These are phyloP conservation scores for peach (Prunus persica) DNA, from an alignment of 306 rosid species.

Conservation along the genomic window Prunus_persica_NCBIv2 NC_034011.1:23989501-23990000, in stretches of 20 bases:
- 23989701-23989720: not conserved
- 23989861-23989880: constrained; percentile 93
- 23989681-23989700: not conserved
- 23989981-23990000: constrained; percentile 89
- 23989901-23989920: constrained; percentile 81
- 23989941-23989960: constrained; percentile 83
- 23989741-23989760: not conserved
- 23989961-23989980: constrained; percentile 73
- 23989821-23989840: constrained; percentile 86
- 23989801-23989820: constrained; percentile 90
- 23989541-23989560: no score
- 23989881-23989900: constrained; percentile 72
- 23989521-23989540: no score
- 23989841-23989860: constrained; percentile 97
- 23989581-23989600: not conserved
- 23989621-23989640: not conserved
- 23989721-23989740: not conserved
- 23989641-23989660: not conserved
- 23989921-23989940: constrained; percentile 75
- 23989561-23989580: not conserved
- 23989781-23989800: constrained; percentile 47
- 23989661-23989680: not conserved
- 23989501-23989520: not conserved
- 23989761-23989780: not conserved
- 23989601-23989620: not conserved